phyloP scores from a whole-genome alignment of 1,284 basidiomycete species.

The Neotropicomus parvogracilis region DNA sequence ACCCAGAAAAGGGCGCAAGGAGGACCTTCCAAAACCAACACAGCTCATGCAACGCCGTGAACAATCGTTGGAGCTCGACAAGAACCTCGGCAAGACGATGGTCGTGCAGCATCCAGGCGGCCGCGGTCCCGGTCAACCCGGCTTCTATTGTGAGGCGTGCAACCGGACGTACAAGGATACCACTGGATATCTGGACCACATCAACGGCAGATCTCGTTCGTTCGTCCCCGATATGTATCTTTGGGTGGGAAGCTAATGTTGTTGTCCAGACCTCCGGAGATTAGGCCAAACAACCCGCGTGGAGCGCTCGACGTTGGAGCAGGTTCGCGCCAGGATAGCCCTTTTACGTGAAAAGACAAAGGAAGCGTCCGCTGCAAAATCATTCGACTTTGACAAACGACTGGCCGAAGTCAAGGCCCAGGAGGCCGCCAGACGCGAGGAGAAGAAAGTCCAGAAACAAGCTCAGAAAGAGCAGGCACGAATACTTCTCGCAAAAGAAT shows the following conservation, averaged over 20 bases:
- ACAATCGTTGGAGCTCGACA: slow-evolving; percentile 77
- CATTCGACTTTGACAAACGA: slow-evolving; percentile 90
- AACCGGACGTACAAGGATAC: slow-evolving; percentile 92
- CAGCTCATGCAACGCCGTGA: slow-evolving; percentile 86
- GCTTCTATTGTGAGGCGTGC: slow-evolving; percentile 90
- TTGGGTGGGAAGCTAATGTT: slow-evolving; percentile 1
- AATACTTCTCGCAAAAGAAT: slow-evolving; percentile 56
- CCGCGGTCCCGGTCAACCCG: slow-evolving; percentile 81
- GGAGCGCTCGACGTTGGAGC: slow-evolving; percentile 84
- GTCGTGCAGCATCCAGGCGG: slow-evolving; percentile 82
- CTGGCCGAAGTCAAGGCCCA: slow-evolving; percentile 79
- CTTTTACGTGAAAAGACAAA: slow-evolving; percentile 83
- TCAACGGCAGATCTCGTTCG: slow-evolving; percentile 92
- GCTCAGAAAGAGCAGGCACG: slow-evolving; percentile 69
- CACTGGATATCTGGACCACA: slow-evolving; percentile 90
- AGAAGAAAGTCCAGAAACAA: slow-evolving; percentile 71
- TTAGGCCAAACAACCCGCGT: slow-evolving; percentile 95
- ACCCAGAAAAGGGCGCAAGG: slow-evolving; percentile 62
- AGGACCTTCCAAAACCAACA: slow-evolving; percentile 82
- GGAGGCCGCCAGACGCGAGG: slow-evolving; percentile 58
- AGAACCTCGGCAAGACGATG: slow-evolving; percentile 90
- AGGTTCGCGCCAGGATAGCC: slow-evolving; percentile 89
- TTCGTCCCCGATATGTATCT: slow-evolving; percentile 22
- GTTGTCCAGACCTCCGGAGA: slow-evolving; percentile 72
- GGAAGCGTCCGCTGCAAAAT: slow-evolving; percentile 74